phyloP scores from a whole-genome alignment of 306 rosid species.

The Prunus mongolica region DNA sequence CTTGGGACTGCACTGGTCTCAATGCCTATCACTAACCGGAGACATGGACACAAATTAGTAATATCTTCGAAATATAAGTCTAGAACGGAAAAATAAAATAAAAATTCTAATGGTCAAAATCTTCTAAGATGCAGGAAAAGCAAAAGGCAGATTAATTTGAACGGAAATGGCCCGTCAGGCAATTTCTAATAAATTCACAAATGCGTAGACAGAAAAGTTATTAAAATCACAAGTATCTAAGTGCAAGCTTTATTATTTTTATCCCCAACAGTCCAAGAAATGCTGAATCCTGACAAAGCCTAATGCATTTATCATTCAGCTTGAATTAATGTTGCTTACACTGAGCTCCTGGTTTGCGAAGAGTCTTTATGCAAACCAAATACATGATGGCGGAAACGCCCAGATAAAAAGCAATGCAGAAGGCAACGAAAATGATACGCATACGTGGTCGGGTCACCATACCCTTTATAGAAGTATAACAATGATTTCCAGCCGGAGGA shows the following conservation, averaged over 20 bases:
- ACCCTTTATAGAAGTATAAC: too few species aligned
- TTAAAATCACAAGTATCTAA: too few species aligned
- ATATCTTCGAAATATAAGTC: too few species aligned
- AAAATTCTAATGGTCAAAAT: too few species aligned
- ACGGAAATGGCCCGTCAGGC: too few species aligned
- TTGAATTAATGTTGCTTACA: background rate
- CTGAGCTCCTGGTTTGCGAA: background rate
- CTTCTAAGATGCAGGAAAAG: too few species aligned
- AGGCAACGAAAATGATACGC: background rate
- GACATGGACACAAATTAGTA: too few species aligned
- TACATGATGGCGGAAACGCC: background rate
- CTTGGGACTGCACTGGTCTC: too few species aligned
- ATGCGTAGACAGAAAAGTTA: background rate
- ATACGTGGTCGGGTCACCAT: background rate
- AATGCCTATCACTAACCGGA: too few species aligned
- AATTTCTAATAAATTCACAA: background rate
- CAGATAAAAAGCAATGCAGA: background rate
- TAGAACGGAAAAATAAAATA: too few species aligned
- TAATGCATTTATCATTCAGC: background rate
- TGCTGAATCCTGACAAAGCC: background rate
- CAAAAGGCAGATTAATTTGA: too few species aligned
- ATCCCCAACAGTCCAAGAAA: background rate
- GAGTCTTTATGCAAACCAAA: background rate
- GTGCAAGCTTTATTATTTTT: too few species aligned
- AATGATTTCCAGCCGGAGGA: background rate